Base-by-base conservation (phyloP, 2,329 filamentous ascomycete genomes). In the Ophiostoma piceae region DNA sequence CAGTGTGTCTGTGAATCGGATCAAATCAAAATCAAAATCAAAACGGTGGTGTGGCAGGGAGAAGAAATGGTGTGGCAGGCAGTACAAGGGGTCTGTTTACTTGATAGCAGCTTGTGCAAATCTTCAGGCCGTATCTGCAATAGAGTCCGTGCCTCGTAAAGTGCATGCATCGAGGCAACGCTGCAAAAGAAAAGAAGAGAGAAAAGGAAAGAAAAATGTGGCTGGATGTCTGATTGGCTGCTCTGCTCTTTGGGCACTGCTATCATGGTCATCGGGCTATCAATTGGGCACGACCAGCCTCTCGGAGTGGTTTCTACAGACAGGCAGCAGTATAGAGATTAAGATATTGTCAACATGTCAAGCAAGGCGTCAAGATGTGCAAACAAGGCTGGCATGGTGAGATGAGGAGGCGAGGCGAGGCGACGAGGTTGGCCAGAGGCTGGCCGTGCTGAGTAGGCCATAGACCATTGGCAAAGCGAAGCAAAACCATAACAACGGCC, bases 81-180 rank as follows among this genome's bases (percentile, higher is more conserved):
- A 16, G 7, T 1, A 16, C 43, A 47, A 19, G 43, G 43, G 43
- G 43, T 47, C 43, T 47, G 43, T 47, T 47, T 47, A 7, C 16
- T 2, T 8, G 14, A 16, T 6, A 12, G 3, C 2, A 57, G 51
- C 51, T 57, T 57, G 51, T 57, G 51, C 51, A 57, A 57, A 57
- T 57, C 51, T 26, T 57, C n/a, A 26, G 22, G 51, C 51, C 51
- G 22, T 57, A 57, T 57, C 51, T 57, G 51, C 51, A 57, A 47
- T 7, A n/a, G 16, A 47, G 43, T 47, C 43, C 43, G 43, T 47
- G 43, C 43, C 16, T 47, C 2, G 43, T 47, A 47, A 29, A 57
- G 51, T 57, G 51, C n/a, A 57, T 57, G 51, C 51, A 57, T 22
- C n/a, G 11, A 41, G 12, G 11, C 3, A 41, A 41, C 2, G 12